Base-by-base conservation (phyloP, 179 eudicot species). In the Carnegiea gigantea region DNA sequence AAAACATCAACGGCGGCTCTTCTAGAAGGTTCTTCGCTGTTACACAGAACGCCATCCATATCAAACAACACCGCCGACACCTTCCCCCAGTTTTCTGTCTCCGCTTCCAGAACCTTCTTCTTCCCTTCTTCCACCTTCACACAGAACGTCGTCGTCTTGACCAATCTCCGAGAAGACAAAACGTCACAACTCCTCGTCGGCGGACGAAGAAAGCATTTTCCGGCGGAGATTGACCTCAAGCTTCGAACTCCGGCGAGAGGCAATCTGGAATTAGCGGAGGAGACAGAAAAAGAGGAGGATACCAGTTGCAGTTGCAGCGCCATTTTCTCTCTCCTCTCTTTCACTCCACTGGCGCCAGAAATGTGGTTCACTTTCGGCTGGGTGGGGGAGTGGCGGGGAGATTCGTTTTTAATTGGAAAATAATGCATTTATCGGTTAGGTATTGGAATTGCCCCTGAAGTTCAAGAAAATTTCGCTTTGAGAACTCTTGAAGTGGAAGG, bases 21-120 rank as follows among this genome's bases (percentile, higher is more conserved):
- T 77, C 99, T 85, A 46, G 99, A 94, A 20, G 88, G 88, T 82
- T 92, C 98, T 76, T 96, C 99, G 65, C 99, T 94, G 82, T 96
- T 83, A 59, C 99, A 96, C 24, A 96, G 89, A 70, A 96, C 99
- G 21, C 99, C 99, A 77, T 96, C 99, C 99, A 96, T 96, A 49
- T 96, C 99, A 57, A 96, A 96, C 84, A 96, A 70, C 83, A 96
- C 99, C 44, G 99, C 99, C 21, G 96, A 92, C 4, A 96, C 99
- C 81, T 92, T 91, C 70, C 93, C 96, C 99, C 99, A 96, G 72
- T 83, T 86, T 26, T 77, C 14, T 71, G 84, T 5, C 79, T 74
- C 85, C 30, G 79, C 76, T 75, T 80, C 87, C 57, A 78, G 18
- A 73, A 79, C 86, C 59, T 76, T 81, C 51, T 18, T 82, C n/a